Conservation (phyloP, 768 basidiomycete genomes). For the Symmetrospora coprosmae region DNA sequence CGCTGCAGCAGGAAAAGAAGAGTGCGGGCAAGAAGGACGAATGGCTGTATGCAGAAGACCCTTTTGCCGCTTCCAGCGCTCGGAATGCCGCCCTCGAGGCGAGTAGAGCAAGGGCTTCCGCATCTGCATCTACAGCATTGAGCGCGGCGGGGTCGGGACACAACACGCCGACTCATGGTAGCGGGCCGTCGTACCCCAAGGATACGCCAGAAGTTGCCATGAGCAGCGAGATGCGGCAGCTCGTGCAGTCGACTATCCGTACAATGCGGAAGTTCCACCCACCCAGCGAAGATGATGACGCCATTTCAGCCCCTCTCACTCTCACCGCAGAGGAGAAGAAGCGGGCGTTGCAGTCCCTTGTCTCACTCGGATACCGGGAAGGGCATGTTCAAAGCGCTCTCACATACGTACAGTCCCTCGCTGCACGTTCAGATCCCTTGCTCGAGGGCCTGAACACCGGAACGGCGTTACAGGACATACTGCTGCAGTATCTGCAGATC, state of each 20-base stretch:
- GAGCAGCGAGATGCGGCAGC: slow-evolving; percentile 57
- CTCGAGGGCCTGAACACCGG: slow-evolving; percentile 41
- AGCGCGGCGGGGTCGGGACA: slow-evolving; percentile 39
- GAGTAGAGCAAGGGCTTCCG: not conserved
- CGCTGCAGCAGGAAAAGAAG: slow-evolving; percentile 57
- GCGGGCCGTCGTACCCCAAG: slow-evolving; percentile 34
- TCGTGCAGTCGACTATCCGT: slow-evolving; percentile 67
- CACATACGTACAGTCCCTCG: slow-evolving; percentile 46
- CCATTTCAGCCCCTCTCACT: slow-evolving; percentile 9
- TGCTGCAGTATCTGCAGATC: slow-evolving; percentile 69
- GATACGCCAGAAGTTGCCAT: slow-evolving; percentile 60
- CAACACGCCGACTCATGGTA: slow-evolving; percentile 43
- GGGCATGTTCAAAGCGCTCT: slow-evolving; percentile 41
- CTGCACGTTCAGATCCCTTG: slow-evolving; percentile 32
- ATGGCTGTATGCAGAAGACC: slow-evolving; percentile 1
- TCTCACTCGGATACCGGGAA: slow-evolving; percentile 51
- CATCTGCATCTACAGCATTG: slow-evolving; percentile 1
- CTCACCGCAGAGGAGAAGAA: slow-evolving; percentile 39
- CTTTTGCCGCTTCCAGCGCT: not conserved
- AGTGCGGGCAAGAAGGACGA: slow-evolving; percentile 12
- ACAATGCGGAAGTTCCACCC: slow-evolving; percentile 42
- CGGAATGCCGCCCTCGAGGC: not conserved
- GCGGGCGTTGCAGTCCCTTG: slow-evolving; percentile 47
- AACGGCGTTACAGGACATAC: slow-evolving; percentile 64
- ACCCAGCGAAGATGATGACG: not conserved